A percentile compares a stretch with the other conserved stretches of the same genome.
phyloP scores from a whole-genome alignment of 2,329 filamentous ascomycete species.

The Neospermospora avenae region DNA sequence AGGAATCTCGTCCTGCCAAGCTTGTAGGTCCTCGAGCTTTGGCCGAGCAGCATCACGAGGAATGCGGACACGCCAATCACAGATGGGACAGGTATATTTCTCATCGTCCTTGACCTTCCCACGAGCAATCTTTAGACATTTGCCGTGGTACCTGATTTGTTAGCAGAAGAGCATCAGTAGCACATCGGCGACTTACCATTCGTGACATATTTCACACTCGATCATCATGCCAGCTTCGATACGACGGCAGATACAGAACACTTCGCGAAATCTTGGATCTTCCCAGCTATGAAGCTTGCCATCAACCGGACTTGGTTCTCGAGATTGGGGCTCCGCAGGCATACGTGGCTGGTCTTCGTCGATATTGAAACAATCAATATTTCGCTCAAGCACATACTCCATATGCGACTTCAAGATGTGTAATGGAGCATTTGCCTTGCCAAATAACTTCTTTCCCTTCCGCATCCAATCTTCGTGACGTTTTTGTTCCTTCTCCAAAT shows the following conservation, averaged over 20 bases:
- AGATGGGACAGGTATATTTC: constrained; percentile 97
- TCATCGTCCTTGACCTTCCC: constrained; percentile 98
- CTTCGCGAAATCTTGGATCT: constrained; percentile 65
- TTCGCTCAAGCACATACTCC: constrained; percentile 87
- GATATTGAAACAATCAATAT: constrained; percentile 87
- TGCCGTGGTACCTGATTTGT: constrained; percentile 80
- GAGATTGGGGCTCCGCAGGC: constrained; percentile 86
- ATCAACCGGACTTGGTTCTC: constrained; percentile 65
- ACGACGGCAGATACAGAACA: constrained; percentile 94
- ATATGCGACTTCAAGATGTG: constrained; percentile 95
- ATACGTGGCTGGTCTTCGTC: constrained; percentile 78
- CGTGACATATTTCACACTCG: constrained; percentile 95
- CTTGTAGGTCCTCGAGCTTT: constrained; percentile 84
- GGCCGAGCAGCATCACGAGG: constrained; percentile 93
- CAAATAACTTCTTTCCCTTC: constrained; percentile 94
- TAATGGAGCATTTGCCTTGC: constrained; percentile 93
- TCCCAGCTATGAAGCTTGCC: constrained; percentile 54
- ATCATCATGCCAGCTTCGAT: constrained; percentile 99
- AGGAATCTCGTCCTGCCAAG: constrained; percentile 80
- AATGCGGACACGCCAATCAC: constrained; percentile 95
- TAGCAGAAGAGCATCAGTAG: not conserved
- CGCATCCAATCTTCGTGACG: constrained; percentile 99
- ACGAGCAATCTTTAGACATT: constrained; percentile 94
- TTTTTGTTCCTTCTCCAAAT: constrained; percentile 91
- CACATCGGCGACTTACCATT: constrained; percentile 65